Evolutionary conservation across 2,329 filamentous ascomycete genomes (phyloP).

Genomic region (Cercospora sp.): DNA sequence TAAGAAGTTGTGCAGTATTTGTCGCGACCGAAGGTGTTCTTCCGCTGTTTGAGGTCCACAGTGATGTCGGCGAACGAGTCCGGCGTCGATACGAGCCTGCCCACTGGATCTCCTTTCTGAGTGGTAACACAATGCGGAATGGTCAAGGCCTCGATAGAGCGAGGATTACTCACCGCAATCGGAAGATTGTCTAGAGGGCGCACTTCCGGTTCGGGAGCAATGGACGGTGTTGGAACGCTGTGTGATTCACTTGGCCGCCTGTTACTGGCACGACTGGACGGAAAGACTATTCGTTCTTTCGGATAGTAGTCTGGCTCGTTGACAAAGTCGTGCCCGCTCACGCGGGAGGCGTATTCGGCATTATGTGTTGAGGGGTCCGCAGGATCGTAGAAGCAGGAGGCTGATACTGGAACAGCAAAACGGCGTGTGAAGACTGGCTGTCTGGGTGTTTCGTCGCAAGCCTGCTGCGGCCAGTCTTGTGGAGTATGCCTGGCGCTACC

Average conservation of each 20-base stretch:
- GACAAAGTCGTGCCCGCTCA: slow-evolving; percentile 49
- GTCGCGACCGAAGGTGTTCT: slow-evolving; percentile 77
- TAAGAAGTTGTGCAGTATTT: slow-evolving; percentile 69
- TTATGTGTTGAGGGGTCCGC: slow-evolving; percentile 49
- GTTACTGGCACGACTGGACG: not conserved
- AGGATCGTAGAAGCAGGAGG: slow-evolving; percentile 50
- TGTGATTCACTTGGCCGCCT: not conserved
- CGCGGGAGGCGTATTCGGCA: slow-evolving; percentile 48
- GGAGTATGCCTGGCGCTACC: not conserved
- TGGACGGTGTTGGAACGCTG: not conserved
- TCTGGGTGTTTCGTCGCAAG: slow-evolving; percentile 17
- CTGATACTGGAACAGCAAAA: slow-evolving; percentile 47
- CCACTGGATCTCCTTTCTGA: slow-evolving; percentile 38
- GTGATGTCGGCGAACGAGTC: slow-evolving; percentile 67
- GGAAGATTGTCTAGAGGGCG: not conserved
- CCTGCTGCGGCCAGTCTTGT: not conserved
- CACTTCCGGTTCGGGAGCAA: not conserved
- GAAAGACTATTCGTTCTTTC: slow-evolving; percentile 9
- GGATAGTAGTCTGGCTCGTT: slow-evolving; percentile 30
- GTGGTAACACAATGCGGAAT: slow-evolving; percentile 1
- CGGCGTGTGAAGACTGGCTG: slow-evolving; percentile 43
- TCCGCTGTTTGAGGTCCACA: slow-evolving; percentile 64
- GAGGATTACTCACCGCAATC: not conserved
- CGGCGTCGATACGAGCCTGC: slow-evolving; percentile 64
- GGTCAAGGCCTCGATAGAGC: not conserved